These are phyloP conservation scores for Podila minutissima DNA, from an alignment of 192 early-diverging fungal genomes.

Conservation along the genomic window DNA sequence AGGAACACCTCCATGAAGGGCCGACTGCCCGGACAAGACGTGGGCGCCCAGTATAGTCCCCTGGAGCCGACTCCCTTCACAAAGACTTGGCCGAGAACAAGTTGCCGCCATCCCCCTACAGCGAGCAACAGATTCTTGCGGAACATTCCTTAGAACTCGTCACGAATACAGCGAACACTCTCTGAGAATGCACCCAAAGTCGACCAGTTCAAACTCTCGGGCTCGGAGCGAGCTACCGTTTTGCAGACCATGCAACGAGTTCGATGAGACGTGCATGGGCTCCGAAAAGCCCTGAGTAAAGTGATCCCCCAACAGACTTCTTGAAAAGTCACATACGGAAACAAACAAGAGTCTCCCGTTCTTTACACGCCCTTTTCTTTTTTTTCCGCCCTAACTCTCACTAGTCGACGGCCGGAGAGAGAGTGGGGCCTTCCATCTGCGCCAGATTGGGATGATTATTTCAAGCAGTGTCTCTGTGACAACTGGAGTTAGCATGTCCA, in stretches of 20 bases:
- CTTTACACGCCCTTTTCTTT: no score
- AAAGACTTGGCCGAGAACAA: neutral
- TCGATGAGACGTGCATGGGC: neutral
- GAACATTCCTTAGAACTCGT: neutral
- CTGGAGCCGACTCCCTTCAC: neutral
- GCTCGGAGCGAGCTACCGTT: neutral
- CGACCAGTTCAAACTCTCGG: neutral
- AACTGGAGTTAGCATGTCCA: constrained; percentile 24
- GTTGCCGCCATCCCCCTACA: neutral
- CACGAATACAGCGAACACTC: neutral
- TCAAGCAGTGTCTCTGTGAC: neutral
- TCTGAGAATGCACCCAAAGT: neutral
- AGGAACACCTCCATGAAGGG: neutral
- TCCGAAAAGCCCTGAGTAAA: neutral
- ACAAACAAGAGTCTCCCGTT: no score
- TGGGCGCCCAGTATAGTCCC: neutral
- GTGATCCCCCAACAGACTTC: neutral
- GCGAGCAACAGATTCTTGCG: neutral
- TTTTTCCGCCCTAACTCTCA: neutral
- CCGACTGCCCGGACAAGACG: neutral
- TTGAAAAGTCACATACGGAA: no score
- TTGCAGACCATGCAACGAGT: neutral
- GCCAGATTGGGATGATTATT: constrained; percentile 29
- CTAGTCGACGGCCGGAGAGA: constrained; percentile 24
- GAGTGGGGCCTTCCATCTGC: constrained; percentile 7